Percentiles rank a stretch among this genome's conserved stretches.
Evolutionary conservation across 192 early-diverging fungal species (phyloP).

Genomic region (Backusella liffmaniae): DNA sequence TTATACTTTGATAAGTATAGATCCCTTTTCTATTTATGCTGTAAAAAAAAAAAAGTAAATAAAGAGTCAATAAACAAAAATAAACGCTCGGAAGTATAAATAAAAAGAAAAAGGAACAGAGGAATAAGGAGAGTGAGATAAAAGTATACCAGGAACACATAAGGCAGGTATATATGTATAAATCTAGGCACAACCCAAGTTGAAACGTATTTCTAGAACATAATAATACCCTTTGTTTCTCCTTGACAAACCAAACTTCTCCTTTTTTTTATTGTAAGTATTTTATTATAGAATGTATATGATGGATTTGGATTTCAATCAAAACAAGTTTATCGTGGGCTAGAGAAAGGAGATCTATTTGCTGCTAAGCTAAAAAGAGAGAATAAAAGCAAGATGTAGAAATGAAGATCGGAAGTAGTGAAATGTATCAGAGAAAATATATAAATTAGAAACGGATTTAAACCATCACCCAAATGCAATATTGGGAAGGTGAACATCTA

Average conservation of each 20-base stretch:
- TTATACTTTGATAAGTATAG: too few species aligned
- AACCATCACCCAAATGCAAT: background rate
- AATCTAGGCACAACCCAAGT: background rate
- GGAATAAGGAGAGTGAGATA: background rate
- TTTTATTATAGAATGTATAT: too few species aligned
- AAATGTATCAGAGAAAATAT: background rate
- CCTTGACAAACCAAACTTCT: background rate
- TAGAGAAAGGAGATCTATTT: background rate
- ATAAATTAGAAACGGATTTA: background rate
- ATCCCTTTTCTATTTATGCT: too few species aligned
- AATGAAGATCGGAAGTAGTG: background rate
- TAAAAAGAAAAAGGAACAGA: background rate
- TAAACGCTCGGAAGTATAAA: background rate
- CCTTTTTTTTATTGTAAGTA: background rate
- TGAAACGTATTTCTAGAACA: conserved; percentile 5
- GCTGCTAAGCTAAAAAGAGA: background rate
- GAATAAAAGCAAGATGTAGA: background rate
- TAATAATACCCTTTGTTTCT: background rate
- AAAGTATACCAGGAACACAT: background rate
- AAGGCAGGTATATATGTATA: background rate
- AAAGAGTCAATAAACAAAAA: background rate
- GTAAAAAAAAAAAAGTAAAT: background rate
- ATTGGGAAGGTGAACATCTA: background rate
- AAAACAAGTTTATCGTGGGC: background rate
- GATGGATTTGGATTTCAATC: too few species aligned